A percentile compares a stretch with the other conserved stretches of the same genome.
phyloP scores from a whole-genome alignment of 176 grass and related monocot genomes.

The Carex cristatella region DNA sequence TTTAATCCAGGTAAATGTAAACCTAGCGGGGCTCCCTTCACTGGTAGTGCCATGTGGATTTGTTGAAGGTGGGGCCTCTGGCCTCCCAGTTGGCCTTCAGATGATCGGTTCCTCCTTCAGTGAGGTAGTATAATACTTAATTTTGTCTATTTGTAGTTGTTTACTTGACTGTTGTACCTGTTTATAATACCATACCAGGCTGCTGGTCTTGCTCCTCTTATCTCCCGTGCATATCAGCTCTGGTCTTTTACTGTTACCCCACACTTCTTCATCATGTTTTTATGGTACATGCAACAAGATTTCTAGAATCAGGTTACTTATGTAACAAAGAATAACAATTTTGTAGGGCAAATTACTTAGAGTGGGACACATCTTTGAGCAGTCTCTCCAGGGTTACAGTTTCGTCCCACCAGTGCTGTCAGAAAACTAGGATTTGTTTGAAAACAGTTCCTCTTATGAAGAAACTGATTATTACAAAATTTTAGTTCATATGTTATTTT shows the following conservation, averaged over 20 bases:
- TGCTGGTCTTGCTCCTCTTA: background rate
- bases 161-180: background rate
- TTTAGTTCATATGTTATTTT: conserved; percentile 38
- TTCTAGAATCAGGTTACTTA: background rate
- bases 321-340: background rate
- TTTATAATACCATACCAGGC: background rate
- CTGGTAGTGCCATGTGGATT: conserved; percentile 88
- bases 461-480: background rate
- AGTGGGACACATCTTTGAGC: conserved; percentile 80
- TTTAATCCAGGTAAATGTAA: conserved; percentile 74
- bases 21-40: conserved; percentile 81
- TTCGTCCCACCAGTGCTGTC: conserved; percentile 62
- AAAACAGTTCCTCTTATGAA: conserved; percentile 31
- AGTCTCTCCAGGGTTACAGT: conserved; percentile 53
- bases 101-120: conserved; percentile 70
- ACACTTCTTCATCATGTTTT: background rate
- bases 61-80: conserved; percentile 57
- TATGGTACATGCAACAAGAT: background rate
- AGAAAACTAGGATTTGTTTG: conserved; percentile 22
- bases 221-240: background rate
- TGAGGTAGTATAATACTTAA: conserved; percentile 45
- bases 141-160: background rate
- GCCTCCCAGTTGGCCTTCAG: conserved; percentile 87
- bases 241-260: background rate
- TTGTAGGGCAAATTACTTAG: conserved; percentile 53